These are phyloP conservation scores for Brassica balearica DNA, from an alignment of 441 rosid genomes.

Conservation along the genomic window DNA sequence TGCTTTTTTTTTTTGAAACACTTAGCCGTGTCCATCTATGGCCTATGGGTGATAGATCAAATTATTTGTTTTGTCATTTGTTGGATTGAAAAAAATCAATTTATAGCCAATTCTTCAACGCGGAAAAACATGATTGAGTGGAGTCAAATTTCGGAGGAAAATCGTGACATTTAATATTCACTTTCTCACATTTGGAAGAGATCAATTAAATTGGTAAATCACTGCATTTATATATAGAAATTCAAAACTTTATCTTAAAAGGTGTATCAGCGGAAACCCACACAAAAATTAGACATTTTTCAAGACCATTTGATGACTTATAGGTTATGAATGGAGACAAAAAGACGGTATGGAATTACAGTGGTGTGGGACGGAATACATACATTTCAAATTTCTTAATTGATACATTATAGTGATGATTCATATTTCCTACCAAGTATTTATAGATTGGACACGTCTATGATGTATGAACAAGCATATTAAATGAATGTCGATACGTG, in stretches of 20 bases:
- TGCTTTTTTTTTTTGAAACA: no score
- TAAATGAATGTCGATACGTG: constrained; percentile 46
- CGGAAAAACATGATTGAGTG: no score
- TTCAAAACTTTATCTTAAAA: background rate
- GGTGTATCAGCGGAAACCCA: constrained; percentile 4
- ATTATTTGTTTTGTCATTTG: no score
- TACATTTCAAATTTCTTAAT: constrained; percentile 3
- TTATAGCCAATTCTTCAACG: no score
- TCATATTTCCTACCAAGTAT: constrained; percentile 27
- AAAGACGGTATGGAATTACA: no score
- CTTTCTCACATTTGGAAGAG: background rate
- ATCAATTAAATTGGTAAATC: background rate
- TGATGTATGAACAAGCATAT: constrained; percentile 38
- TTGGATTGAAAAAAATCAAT: no score
- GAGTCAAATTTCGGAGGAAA: no score
- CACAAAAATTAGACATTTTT: background rate
- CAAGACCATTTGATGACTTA: constrained; percentile 14
- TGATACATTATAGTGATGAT: constrained; percentile 13
- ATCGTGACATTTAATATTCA: no score
- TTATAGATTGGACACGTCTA: constrained; percentile 41
- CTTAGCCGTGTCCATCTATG: no score
- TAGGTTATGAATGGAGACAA: no score
- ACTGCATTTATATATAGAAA: background rate
- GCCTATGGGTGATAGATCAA: no score
- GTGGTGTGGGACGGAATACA: background rate